A percentile compares a stretch with the other conserved stretches of the same genome.
Evolutionary conservation across 2,329 filamentous ascomycete species (phyloP).

Genomic region (Cryphonectria parasitica): DNA sequence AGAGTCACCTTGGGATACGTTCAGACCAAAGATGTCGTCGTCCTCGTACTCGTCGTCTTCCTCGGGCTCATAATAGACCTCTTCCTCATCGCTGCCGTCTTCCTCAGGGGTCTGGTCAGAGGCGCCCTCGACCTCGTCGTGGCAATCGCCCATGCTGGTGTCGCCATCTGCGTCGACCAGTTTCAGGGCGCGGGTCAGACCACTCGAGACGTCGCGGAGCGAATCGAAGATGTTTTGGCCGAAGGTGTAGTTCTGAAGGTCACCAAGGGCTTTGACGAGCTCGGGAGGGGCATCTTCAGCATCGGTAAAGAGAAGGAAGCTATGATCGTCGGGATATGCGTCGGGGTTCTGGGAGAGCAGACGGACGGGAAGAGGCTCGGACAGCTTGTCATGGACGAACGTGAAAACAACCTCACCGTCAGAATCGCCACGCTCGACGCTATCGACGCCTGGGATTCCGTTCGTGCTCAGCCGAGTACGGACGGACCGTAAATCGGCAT

Average conservation of each 20-base stretch:
- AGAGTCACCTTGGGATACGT: constrained; percentile 11
- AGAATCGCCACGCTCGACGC: constrained; percentile 65
- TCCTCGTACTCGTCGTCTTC: constrained; percentile 34
- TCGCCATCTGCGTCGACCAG: not conserved
- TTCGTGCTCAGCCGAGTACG: constrained; percentile 46
- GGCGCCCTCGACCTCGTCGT: constrained; percentile 33
- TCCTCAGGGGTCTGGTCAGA: constrained; percentile 30
- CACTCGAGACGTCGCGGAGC: constrained; percentile 48
- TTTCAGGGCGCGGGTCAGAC: constrained; percentile 10
- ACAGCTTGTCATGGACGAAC: constrained; percentile 43
- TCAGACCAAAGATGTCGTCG: constrained; percentile 42
- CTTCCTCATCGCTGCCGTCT: constrained; percentile 29
- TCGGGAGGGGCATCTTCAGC: constrained; percentile 39
- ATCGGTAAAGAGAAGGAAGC: constrained; percentile 50
- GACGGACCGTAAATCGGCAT: constrained; percentile 56
- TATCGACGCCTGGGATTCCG: constrained; percentile 44
- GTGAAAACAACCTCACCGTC: constrained; percentile 73
- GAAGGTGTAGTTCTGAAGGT: constrained; percentile 48
- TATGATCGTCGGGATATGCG: constrained; percentile 43
- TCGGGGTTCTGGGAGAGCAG: constrained; percentile 42
- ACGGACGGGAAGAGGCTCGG: constrained; percentile 41
- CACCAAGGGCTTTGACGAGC: constrained; percentile 45
- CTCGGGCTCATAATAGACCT: constrained; percentile 29
- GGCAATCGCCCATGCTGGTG: constrained; percentile 37
- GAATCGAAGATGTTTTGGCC: constrained; percentile 52